These are phyloP conservation scores for Limonium bicolor DNA, from an alignment of 148 eudicot genomes.

Conservation along the genomic window DNA sequence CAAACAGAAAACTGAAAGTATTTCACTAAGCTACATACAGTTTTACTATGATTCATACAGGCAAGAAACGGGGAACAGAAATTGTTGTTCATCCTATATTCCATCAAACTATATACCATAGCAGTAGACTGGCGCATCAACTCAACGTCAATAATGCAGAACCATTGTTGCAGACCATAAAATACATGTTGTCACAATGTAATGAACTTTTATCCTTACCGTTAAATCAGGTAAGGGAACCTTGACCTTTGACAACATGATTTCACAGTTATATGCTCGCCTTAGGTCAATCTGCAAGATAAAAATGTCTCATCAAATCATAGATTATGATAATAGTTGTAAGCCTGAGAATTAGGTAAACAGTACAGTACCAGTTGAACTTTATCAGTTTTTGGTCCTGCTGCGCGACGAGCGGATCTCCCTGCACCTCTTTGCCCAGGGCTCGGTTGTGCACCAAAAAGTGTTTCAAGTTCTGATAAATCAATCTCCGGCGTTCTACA, in stretches of 20 bases:
- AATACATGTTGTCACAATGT: too few species aligned
- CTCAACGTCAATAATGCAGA: too few species aligned
- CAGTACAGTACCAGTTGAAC: conserved; percentile 56
- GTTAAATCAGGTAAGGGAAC: conserved; percentile 77
- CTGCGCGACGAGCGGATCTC: conserved; percentile 38
- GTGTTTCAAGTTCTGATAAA: conserved; percentile 75
- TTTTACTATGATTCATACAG: too few species aligned
- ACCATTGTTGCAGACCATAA: too few species aligned
- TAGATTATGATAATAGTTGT: not conserved
- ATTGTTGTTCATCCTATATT: too few species aligned
- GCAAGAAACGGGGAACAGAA: too few species aligned
- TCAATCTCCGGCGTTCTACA: conserved; percentile 78
- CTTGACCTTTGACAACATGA: conserved; percentile 86
- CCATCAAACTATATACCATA: too few species aligned
- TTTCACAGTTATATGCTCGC: conserved; percentile 89
- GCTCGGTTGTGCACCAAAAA: conserved; percentile 60
- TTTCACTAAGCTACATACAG: too few species aligned
- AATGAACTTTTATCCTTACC: conserved; percentile 49
- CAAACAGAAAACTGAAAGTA: too few species aligned
- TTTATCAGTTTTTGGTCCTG: conserved; percentile 58
- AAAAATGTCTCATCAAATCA: not conserved
- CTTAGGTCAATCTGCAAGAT: conserved; percentile 64
- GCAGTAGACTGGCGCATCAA: too few species aligned
- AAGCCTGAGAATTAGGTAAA: not conserved
- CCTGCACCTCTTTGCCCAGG: conserved; percentile 26